Conservation (phyloP, 1,284 basidiomycete genomes). For the Psilocybe mexicana region DNA sequence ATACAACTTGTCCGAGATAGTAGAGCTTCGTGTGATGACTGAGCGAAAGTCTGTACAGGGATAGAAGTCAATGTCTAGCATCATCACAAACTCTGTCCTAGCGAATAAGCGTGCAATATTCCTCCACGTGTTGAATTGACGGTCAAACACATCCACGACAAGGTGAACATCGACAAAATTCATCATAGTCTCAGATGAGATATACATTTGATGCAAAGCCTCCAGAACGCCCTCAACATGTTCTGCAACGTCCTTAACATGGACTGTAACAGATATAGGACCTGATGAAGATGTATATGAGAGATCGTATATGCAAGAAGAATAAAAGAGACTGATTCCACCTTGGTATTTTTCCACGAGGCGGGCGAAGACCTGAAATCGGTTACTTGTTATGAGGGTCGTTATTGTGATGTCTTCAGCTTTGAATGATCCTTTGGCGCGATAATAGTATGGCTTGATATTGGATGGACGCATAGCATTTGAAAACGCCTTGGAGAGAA, state of each 20-base stretch:
- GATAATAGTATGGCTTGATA: conserved; percentile 80
- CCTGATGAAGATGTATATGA: conserved; percentile 42
- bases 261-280: conserved; percentile 80
- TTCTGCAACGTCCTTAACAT: conserved; percentile 52
- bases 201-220: conserved; percentile 65
- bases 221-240: conserved; percentile 50
- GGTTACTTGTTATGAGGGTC: conserved; percentile 78
- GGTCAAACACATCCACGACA: conserved; percentile 78
- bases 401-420: conserved; percentile 78
- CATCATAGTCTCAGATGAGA: conserved; percentile 61
- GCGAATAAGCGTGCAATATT: conserved; percentile 82
- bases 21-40: conserved; percentile 44
- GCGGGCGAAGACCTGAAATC: conserved; percentile 70
- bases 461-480: conserved; percentile 68
- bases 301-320: background rate
- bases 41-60: conserved; percentile 77
- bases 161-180: conserved; percentile 84
- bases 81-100: conserved; percentile 80
- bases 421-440: conserved; percentile 51
- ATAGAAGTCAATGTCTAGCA: conserved; percentile 87
- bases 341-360: conserved; percentile 75
- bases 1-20: conserved; percentile 41
- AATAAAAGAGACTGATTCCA: conserved; percentile 25
- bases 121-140: conserved; percentile 86
- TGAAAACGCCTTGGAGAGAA: conserved; percentile 69